Evolutionary conservation across 2,329 filamentous ascomycete genomes (phyloP), one percentile per base, ranked within the genome.

Genomic region (Fusarium fracticaudum): DNA sequence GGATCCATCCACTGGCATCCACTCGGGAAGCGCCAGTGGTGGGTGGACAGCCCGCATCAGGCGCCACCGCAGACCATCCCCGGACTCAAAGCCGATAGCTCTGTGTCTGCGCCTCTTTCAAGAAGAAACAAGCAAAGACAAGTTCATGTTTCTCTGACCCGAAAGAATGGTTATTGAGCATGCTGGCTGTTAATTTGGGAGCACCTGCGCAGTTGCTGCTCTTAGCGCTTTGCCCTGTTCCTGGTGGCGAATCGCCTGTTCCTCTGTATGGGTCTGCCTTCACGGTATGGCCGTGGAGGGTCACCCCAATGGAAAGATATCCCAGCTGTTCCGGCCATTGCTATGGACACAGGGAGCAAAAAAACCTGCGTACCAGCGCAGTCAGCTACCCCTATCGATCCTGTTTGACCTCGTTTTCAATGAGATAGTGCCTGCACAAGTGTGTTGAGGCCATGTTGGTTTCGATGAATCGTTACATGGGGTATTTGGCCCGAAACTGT

Each of bases 11-110:
- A 68, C 63, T 77, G 69, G 69, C 77, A 78, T 79, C 77, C 77
- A 79, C 77, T 73, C 67, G 74, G 74, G 76, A 79, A 79, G 74
- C 77, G 74, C 77, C 77, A 79, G 60, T 75, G 72, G 69, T 75
- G 72, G 73, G 77, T 76, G 77, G 74, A 74, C 76, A 78, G 69
- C 76, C 75, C 71, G 76, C 76, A 79, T 76, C 72, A 76, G 74
- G 76, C 77, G 77, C 77, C 77, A 79, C 77, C 75, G 69, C 74
- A 76, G 71, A 68, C 72, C 75, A 77, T 76, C 74, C 74, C 77
- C 73, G 64, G 77, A 74, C 72, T 77, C 72, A 76, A 78, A 77
- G 69, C 74, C 70, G 61, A 73, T 71, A 71, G 71, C 74, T 75
- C 72, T 76, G 74, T 64, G 70, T 72, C 74, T 76, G 74, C 68